A percentile compares a stretch with the other conserved stretches of the same genome.
phyloP scores from a whole-genome alignment of 2,329 filamentous ascomycete species.

The Fusarium tricinctum region DNA sequence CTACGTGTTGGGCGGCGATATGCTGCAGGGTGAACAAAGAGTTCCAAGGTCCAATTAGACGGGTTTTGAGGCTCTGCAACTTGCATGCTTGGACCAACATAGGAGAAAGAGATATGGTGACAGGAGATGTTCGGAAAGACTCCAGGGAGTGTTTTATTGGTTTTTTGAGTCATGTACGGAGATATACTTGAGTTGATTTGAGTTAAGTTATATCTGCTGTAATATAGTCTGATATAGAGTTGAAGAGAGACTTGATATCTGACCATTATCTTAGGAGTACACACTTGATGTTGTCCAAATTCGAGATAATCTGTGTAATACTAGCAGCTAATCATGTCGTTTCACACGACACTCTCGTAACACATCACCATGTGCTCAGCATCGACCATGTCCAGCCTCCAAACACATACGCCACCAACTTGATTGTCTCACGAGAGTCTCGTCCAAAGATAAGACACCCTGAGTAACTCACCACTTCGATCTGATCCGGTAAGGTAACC shows the following conservation, averaged over 20 bases:
- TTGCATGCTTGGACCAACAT: neutral
- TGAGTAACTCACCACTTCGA: too few species aligned
- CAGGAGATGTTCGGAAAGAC: neutral
- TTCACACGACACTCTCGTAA: neutral
- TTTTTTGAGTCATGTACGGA: neutral
- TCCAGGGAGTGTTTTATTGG: neutral
- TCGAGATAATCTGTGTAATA: neutral
- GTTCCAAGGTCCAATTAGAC: neutral
- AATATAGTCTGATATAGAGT: neutral
- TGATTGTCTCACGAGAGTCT: neutral
- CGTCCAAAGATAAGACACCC: neutral
- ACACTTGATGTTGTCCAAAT: neutral
- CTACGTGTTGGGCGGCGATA: neutral
- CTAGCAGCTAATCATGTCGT: neutral
- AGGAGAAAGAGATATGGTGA: neutral
- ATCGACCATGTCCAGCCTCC: neutral
- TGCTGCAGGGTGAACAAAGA: constrained; percentile 2
- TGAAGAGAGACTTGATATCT: neutral
- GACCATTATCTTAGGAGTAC: neutral
- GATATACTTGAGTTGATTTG: neutral
- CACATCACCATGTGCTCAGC: neutral
- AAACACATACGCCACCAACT: constrained; percentile 23
- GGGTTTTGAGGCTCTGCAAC: neutral
- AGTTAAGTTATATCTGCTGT: neutral
- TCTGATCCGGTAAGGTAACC: neutral